These are phyloP conservation scores for Rhizopogon roseolus DNA, from an alignment of 768 basidiomycete species.

Conservation along the genomic window DNA sequence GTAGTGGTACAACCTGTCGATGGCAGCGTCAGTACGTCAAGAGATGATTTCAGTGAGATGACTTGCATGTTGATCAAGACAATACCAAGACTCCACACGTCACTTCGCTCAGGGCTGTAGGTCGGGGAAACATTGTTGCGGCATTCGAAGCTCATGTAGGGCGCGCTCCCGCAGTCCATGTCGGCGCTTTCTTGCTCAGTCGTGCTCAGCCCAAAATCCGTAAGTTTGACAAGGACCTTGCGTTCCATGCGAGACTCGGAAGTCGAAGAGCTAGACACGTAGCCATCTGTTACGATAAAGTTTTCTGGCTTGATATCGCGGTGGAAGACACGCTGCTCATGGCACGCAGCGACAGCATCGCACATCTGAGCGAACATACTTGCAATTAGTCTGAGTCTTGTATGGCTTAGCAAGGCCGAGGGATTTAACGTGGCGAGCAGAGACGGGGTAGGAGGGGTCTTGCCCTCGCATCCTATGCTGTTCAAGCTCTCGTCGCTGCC, in stretches of 20 bases:
- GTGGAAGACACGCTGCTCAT: constrained; percentile 87
- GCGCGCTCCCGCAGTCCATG: constrained; percentile 98
- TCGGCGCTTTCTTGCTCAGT: constrained; percentile 85
- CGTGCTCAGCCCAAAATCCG: constrained; percentile 95
- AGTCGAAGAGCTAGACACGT: constrained; percentile 35
- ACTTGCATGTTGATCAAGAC: constrained; percentile 96
- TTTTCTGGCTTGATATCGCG: constrained; percentile 99
- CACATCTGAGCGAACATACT: constrained; percentile 99
- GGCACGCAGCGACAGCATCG: constrained; percentile 92
- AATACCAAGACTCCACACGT: constrained; percentile 98
- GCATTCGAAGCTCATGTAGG: constrained; percentile 99
- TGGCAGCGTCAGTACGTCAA: constrained; percentile 3
- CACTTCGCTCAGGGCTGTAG: constrained; percentile 91
- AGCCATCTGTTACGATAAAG: constrained; percentile 89
- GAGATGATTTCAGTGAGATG: not conserved
- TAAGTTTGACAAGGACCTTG: constrained; percentile 92
- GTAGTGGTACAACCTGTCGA: constrained; percentile 84
- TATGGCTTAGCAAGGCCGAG: constrained; percentile 76
- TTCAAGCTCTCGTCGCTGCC: constrained; percentile 12
- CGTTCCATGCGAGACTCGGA: constrained; percentile 59
- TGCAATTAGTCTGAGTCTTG: constrained; percentile 87
- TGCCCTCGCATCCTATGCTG: not conserved
- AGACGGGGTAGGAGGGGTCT: constrained; percentile 90
- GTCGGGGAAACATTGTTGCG: constrained; percentile 95
- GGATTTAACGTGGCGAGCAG: constrained; percentile 81